Conservation (phyloP, 345 rosid species). For the Rhizophora mangle region DNA sequence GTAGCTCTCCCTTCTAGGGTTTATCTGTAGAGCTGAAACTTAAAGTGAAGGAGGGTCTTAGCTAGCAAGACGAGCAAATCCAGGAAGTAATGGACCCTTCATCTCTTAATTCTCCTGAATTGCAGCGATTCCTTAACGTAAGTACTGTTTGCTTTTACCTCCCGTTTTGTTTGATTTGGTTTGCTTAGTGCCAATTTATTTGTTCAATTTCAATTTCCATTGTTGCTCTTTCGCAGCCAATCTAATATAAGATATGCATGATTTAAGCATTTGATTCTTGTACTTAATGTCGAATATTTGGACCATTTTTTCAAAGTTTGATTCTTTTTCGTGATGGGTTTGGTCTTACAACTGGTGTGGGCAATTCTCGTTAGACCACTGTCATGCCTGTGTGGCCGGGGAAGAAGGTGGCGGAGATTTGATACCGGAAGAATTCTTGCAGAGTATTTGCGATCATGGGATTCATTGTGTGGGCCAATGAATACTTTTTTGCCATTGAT, state of each 20-base stretch:
- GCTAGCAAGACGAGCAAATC: not conserved
- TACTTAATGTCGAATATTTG: not conserved
- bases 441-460: too few relatives aligned
- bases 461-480: too few relatives aligned
- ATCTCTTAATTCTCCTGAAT: conserved; percentile 39
- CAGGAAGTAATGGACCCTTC: conserved; percentile 38
- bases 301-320: not conserved
- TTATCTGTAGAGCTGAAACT: not conserved
- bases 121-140: conserved; percentile 61
- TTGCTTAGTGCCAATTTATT: not conserved
- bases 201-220: not conserved
- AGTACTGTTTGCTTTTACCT: conserved; percentile 5
- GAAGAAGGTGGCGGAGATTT: too few relatives aligned
- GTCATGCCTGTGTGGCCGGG: too few relatives aligned
- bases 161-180: not conserved
- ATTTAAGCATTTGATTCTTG: not conserved
- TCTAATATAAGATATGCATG: not conserved
- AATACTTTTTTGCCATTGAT: too few relatives aligned
- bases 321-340: not conserved
- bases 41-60: conserved; percentile 6
- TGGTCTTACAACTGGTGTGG: not conserved
- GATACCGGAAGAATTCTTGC: too few relatives aligned
- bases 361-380: not conserved
- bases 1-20: conserved; percentile 11
- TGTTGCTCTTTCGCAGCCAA: not conserved